Evolutionary conservation across 805 yeast genomes (phyloP).

Genomic region (Isabelozyma gotoi): DNA sequence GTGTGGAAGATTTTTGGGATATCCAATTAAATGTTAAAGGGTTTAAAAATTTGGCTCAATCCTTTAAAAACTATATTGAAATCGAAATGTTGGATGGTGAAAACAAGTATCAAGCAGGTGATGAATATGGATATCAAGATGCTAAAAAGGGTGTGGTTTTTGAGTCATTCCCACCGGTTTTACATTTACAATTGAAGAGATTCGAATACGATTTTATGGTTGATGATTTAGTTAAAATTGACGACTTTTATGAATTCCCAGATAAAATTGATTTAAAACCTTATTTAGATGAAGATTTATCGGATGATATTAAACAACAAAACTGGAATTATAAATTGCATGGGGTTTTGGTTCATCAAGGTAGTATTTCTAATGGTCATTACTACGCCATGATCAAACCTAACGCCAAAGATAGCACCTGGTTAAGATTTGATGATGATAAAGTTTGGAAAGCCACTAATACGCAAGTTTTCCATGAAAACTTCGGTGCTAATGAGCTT

Average conservation of each 20-base stretch:
- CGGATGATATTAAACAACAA: slow-evolving; percentile 42
- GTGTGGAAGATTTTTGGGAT: slow-evolving; percentile 97
- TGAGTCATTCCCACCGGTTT: slow-evolving; percentile 84
- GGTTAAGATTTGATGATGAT: slow-evolving; percentile 97
- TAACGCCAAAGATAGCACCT: slow-evolving; percentile 52
- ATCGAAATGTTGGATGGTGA: slow-evolving; percentile 91
- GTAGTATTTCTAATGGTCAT: slow-evolving; percentile 95
- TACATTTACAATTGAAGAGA: slow-evolving; percentile 89
- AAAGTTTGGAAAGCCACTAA: slow-evolving; percentile 84
- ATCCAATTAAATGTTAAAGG: slow-evolving; percentile 92
- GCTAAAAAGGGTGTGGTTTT: slow-evolving; percentile 96
- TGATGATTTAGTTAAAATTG: slow-evolving; percentile 85
- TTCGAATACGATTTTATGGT: slow-evolving; percentile 92
- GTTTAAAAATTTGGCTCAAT: slow-evolving; percentile 64
- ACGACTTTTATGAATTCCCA: slow-evolving; percentile 89
- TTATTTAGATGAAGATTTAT: slow-evolving; percentile 61
- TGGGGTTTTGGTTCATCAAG: slow-evolving; percentile 94
- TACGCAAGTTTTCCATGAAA: slow-evolving; percentile 85
- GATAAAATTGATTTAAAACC: slow-evolving; percentile 78
- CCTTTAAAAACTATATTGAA: slow-evolving; percentile 85
- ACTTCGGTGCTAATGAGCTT: slow-evolving; percentile 77
- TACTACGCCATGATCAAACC: slow-evolving; percentile 95
- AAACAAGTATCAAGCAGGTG: slow-evolving; percentile 88
- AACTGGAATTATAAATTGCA: slow-evolving; percentile 82
- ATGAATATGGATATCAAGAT: slow-evolving; percentile 86